A percentile compares a stretch with the other conserved stretches of the same genome.
Evolutionary conservation across 352 stramenopile genomes (phyloP).

Genomic region (Elongisporangium undulatum): DNA sequence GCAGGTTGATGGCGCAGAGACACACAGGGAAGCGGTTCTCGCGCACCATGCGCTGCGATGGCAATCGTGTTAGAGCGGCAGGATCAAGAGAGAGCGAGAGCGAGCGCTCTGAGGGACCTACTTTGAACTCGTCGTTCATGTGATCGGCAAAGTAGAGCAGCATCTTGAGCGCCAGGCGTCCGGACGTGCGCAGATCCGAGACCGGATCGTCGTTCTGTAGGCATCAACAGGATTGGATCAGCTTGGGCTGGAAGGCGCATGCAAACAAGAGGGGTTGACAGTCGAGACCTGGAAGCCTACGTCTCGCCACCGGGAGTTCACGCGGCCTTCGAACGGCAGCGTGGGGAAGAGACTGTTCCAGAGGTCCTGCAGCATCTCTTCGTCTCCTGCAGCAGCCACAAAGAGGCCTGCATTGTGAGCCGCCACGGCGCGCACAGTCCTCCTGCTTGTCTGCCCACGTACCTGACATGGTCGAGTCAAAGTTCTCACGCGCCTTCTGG

Average conservation of each 20-base stretch:
- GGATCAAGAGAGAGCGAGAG: slow-evolving; percentile 3
- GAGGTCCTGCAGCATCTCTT: slow-evolving; percentile 58
- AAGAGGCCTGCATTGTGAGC: no score
- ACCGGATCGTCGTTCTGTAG: slow-evolving; percentile 55
- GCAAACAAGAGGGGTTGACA: neutral
- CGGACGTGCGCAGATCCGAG: slow-evolving; percentile 57
- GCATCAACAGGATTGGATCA: neutral
- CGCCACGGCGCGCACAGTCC: no score
- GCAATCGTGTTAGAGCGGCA: neutral
- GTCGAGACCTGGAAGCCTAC: slow-evolving; percentile 55
- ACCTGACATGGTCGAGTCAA: slow-evolving; percentile 40
- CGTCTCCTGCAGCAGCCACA: slow-evolving; percentile 30
- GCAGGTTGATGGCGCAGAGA: slow-evolving; percentile 53
- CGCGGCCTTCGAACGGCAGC: slow-evolving; percentile 57
- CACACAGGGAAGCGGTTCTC: slow-evolving; percentile 74
- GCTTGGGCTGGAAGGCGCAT: neutral
- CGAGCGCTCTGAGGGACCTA: slow-evolving; percentile 3
- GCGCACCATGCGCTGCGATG: slow-evolving; percentile 45
- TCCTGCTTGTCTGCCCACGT: neutral
- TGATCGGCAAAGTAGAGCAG: slow-evolving; percentile 66
- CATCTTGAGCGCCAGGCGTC: slow-evolving; percentile 54
- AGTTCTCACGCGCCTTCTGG: slow-evolving; percentile 51
- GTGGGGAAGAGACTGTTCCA: slow-evolving; percentile 63
- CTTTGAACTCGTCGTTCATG: slow-evolving; percentile 68
- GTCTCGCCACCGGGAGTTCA: slow-evolving; percentile 58